These are phyloP conservation scores for Fusarium palustre DNA, from an alignment of 2,329 filamentous ascomycete genomes.

Conservation along the genomic window DNA sequence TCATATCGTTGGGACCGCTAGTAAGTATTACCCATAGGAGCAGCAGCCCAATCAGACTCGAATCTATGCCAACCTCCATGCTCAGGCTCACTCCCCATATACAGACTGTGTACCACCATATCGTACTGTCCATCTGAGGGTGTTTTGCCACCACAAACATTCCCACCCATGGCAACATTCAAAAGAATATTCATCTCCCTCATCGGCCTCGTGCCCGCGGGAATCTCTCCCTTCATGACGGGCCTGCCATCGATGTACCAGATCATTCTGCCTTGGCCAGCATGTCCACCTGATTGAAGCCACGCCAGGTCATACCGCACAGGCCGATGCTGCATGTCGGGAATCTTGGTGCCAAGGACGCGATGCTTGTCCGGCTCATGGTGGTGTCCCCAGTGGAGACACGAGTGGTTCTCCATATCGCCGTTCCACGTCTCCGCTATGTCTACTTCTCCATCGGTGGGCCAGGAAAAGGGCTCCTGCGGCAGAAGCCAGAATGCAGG, in stretches of 20 bases:
- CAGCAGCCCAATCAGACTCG: conserved; percentile 60
- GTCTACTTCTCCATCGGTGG: conserved; percentile 69
- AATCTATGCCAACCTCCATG: conserved; percentile 67
- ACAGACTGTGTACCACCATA: conserved; percentile 64
- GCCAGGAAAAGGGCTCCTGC: conserved; percentile 68
- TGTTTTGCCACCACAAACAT: conserved; percentile 64
- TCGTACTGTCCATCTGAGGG: conserved; percentile 67
- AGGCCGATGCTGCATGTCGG: conserved; percentile 59
- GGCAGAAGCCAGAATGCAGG: conserved; percentile 72
- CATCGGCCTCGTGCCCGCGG: conserved; percentile 64
- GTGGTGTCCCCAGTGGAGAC: conserved; percentile 70
- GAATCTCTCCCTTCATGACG: conserved; percentile 68
- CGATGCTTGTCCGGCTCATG: conserved; percentile 68
- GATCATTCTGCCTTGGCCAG: conserved; percentile 61
- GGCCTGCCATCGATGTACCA: conserved; percentile 70
- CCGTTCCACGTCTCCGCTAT: conserved; percentile 73
- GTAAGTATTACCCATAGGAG: conserved; percentile 51
- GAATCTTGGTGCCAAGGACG: conserved; percentile 63
- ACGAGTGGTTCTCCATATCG: conserved; percentile 65
- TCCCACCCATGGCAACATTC: conserved; percentile 72
- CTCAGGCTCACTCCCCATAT: conserved; percentile 63
- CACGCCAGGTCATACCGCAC: conserved; percentile 68
- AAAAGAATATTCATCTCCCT: conserved; percentile 68
- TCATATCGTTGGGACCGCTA: conserved; percentile 18
- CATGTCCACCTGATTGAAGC: conserved; percentile 59